Conservation (phyloP, 306 rosid species). For the Trifolium dubium region DNA sequence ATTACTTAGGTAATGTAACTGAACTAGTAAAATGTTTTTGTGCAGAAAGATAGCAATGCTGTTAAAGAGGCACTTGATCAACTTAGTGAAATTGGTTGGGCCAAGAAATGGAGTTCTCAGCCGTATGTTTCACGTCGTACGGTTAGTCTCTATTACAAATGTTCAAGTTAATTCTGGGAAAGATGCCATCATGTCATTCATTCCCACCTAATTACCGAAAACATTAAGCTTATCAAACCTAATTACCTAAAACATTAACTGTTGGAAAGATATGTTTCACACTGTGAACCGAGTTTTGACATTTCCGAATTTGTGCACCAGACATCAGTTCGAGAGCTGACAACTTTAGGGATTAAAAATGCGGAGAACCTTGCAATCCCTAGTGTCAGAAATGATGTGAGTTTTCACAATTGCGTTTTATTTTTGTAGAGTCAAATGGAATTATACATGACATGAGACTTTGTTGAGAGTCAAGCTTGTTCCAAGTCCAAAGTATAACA, state of each 20-base stretch:
- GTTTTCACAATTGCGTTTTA: conserved; percentile 23
- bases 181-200: not conserved
- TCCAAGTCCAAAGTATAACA: conserved; percentile 26
- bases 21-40: not conserved
- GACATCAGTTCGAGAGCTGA: conserved; percentile 87
- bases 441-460: conserved; percentile 5
- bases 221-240: no score
- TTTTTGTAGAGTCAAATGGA: conserved; percentile 7
- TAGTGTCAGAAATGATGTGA: conserved; percentile 91
- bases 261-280: no score
- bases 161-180: conserved; percentile 48
- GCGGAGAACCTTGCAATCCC: conserved; percentile 97
- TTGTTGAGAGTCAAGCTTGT: conserved; percentile 26
- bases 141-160: conserved; percentile 80
- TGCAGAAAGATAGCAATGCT: conserved; percentile 84
- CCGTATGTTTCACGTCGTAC: conserved; percentile 91
- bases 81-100: conserved; percentile 86
- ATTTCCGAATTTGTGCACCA: conserved; percentile 49
- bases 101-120: conserved; percentile 97
- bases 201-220: no score
- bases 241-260: no score
- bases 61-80: conserved; percentile 85
- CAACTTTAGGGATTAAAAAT: conserved; percentile 82
- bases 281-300: conserved; percentile 34
- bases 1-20: conserved; percentile 9